Evolutionary conservation across 768 basidiomycete genomes (phyloP).

Genomic region (Lactarius deliciosus): DNA sequence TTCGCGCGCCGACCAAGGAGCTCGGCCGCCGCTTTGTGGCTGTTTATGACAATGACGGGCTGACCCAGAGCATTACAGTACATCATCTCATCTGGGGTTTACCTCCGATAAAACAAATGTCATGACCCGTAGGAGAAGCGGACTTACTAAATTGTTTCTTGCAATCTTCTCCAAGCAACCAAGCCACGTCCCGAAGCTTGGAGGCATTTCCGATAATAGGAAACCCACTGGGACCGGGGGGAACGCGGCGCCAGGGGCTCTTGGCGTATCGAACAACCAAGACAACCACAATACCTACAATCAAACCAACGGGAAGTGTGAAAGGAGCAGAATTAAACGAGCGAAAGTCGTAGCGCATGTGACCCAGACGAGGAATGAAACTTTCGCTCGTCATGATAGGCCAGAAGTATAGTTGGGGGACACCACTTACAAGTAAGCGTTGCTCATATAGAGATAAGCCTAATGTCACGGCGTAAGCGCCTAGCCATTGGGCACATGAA

Average conservation of each 20-base stretch:
- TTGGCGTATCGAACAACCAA: background rate
- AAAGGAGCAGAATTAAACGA: background rate
- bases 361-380: background rate
- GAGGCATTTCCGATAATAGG: slow-evolving; percentile 8
- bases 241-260: slow-evolving; percentile 15
- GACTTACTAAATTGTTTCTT: slow-evolving; percentile 3
- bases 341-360: background rate
- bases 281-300: background rate
- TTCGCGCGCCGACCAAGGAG: slow-evolving; percentile 39
- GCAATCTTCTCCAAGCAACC: slow-evolving; percentile 3
- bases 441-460: background rate
- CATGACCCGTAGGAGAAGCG: background rate
- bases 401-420: background rate
- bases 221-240: slow-evolving; percentile 10
- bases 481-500: too few relatives aligned
- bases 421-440: background rate
- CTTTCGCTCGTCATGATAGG: background rate
- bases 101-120: background rate
- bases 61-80: slow-evolving; percentile 11
- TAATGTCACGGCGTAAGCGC: background rate
- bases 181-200: slow-evolving; percentile 6
- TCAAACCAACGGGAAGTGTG: background rate
- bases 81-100: slow-evolving; percentile 5
- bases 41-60: slow-evolving; percentile 36
- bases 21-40: slow-evolving; percentile 36